These are phyloP conservation scores for Pichia sp. DNA, from an alignment of 1,139 yeast genomes.

Conservation along the genomic window DNA sequence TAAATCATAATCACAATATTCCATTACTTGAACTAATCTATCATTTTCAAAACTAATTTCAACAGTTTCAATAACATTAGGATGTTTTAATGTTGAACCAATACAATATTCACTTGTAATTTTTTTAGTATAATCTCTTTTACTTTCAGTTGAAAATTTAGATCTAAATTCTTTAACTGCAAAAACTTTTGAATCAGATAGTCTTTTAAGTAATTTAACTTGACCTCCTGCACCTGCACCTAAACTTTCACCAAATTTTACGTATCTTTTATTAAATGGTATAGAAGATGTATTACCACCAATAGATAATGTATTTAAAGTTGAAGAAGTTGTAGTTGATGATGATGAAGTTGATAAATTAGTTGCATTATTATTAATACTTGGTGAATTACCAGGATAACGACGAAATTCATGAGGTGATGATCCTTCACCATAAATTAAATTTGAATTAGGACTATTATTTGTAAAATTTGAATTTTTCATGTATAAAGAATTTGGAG, in stretches of 20 bases:
- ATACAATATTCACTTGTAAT: conserved; percentile 97
- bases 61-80: conserved; percentile 87
- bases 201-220: conserved; percentile 76
- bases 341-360: conserved; percentile 18
- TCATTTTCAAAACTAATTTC: conserved; percentile 86
- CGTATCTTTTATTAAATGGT: conserved; percentile 66
- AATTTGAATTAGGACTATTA: conserved; percentile 7
- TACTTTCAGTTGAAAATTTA: conserved; percentile 72
- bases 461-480: conserved; percentile 4
- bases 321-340: conserved; percentile 13
- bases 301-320: conserved; percentile 22
- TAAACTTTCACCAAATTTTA: conserved; percentile 79
- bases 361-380: conserved; percentile 6
- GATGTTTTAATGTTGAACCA: conserved; percentile 92
- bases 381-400: conserved; percentile 14
- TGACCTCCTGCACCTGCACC: conserved; percentile 99
- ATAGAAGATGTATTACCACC: conserved; percentile 49
- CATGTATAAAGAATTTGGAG: conserved; percentile 8
- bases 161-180: conserved; percentile 97
- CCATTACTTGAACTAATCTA: conserved; percentile 93
- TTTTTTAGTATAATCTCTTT: conserved; percentile 87
- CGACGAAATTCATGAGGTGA: conserved; percentile 17
- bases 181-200: conserved; percentile 76
- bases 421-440: conserved; percentile 12
- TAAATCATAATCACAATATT: conserved; percentile 92